Conservation (phyloP, 1,284 basidiomycete genomes). For the Neonothopanus nambi region DNA sequence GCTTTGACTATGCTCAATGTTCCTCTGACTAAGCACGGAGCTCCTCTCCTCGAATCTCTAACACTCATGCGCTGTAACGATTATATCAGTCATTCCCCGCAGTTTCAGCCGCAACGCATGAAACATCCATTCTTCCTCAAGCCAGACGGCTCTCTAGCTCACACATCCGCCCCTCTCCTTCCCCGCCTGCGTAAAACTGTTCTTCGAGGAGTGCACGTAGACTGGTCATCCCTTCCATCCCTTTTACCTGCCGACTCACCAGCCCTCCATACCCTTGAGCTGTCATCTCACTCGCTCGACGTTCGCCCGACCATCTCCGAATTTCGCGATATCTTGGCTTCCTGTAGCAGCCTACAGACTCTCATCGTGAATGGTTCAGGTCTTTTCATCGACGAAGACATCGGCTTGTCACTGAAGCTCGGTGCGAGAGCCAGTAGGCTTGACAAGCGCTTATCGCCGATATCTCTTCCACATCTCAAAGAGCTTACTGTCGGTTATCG, state of each 20-base stretch:
- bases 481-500: slow-evolving; percentile 41
- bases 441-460: slow-evolving; percentile 19
- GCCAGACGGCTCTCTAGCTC: slow-evolving; percentile 24
- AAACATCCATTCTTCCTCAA: slow-evolving; percentile 35
- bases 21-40: slow-evolving; percentile 31
- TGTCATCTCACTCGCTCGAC: slow-evolving; percentile 45
- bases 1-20: slow-evolving; percentile 45
- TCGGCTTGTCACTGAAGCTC: slow-evolving; percentile 22
- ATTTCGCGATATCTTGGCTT: slow-evolving; percentile 38
- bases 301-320: slow-evolving; percentile 45
- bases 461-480: slow-evolving; percentile 34
- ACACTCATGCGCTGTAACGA: slow-evolving; percentile 59
- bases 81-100: slow-evolving; percentile 43
- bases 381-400: background rate
- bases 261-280: slow-evolving; percentile 38
- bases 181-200: slow-evolving; percentile 42
- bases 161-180: slow-evolving; percentile 21
- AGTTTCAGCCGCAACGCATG: slow-evolving; percentile 41
- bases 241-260: slow-evolving; percentile 15
- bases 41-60: slow-evolving; percentile 48
- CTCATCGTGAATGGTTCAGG: slow-evolving; percentile 49
- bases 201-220: slow-evolving; percentile 51
- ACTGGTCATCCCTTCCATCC: slow-evolving; percentile 41
- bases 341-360: slow-evolving; percentile 36
- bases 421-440: slow-evolving; percentile 26